phyloP scores from a whole-genome alignment of 83 land plant genomes.

The Diphasiastrum complanatum region DNA sequence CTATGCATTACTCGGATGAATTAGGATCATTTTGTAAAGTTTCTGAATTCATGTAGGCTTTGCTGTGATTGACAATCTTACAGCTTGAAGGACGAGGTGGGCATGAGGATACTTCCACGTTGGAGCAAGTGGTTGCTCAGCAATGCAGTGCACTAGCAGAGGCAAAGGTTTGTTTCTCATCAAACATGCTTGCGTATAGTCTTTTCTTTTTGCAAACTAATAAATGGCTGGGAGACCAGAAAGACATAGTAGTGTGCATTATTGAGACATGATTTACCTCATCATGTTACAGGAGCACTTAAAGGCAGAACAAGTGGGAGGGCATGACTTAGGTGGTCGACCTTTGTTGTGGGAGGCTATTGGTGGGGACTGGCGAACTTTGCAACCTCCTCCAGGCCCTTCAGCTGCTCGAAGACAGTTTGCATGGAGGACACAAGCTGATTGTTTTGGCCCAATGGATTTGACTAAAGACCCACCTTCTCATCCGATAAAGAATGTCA shows the following conservation, averaged over 20 bases:
- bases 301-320: conserved; percentile 30
- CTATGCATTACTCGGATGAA: too few species aligned
- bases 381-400: conserved; percentile 50
- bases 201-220: neutral
- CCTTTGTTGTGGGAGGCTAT: conserved; percentile 29
- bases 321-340: conserved; percentile 25
- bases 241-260: neutral
- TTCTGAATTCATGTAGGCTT: too few species aligned
- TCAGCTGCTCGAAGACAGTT: conserved; percentile 46
- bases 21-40: too few species aligned
- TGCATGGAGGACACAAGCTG: conserved; percentile 70
- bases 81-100: conserved; percentile 26
- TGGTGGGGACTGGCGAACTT: conserved; percentile 58
- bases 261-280: neutral
- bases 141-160: conserved; percentile 41
- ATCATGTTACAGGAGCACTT: conserved; percentile 31
- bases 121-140: conserved; percentile 33
- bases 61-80: too few species aligned
- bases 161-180: conserved; percentile 45
- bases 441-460: too few species aligned
- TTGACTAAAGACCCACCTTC: too few species aligned
- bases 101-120: conserved; percentile 23
- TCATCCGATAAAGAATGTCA: too few species aligned
- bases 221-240: neutral
- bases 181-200: too few species aligned